A percentile compares a stretch with the other conserved stretches of the same genome.
Conservation (phyloP, 306 rosid genomes). For the Pueraria montana region DNA sequence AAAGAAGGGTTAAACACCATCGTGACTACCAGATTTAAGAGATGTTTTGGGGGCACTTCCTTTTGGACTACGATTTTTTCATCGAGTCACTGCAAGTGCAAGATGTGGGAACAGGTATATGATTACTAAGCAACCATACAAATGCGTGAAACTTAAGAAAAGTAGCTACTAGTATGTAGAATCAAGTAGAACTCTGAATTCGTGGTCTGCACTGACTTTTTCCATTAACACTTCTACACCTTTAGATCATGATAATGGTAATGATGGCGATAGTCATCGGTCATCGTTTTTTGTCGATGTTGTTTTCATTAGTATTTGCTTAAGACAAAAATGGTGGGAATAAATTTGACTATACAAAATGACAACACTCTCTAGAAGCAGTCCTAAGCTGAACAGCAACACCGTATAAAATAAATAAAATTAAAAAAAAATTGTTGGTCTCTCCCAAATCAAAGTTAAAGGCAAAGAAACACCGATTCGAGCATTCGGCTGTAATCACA, state of each 20-base stretch:
- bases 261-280: background rate
- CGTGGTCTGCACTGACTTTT: constrained; percentile 1
- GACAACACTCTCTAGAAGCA: background rate
- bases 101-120: background rate
- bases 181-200: background rate
- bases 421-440: no score
- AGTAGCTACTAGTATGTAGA: background rate
- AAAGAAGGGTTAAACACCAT: no score
- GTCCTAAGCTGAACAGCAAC: no score
- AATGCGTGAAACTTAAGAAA: constrained; percentile 37
- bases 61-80: no score
- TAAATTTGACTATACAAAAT: background rate
- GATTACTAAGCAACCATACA: constrained; percentile 34
- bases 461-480: no score
- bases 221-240: background rate
- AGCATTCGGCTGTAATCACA: no score
- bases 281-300: background rate
- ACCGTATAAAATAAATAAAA: no score
- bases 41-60: no score
- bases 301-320: constrained; percentile 3
- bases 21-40: no score
- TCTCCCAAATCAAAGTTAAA: no score
- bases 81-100: no score
- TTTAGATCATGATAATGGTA: no score
- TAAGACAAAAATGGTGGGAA: background rate